Conservation (phyloP, 495 filamentous ascomycete species). For the Lentithecium fluviatile region DNA sequence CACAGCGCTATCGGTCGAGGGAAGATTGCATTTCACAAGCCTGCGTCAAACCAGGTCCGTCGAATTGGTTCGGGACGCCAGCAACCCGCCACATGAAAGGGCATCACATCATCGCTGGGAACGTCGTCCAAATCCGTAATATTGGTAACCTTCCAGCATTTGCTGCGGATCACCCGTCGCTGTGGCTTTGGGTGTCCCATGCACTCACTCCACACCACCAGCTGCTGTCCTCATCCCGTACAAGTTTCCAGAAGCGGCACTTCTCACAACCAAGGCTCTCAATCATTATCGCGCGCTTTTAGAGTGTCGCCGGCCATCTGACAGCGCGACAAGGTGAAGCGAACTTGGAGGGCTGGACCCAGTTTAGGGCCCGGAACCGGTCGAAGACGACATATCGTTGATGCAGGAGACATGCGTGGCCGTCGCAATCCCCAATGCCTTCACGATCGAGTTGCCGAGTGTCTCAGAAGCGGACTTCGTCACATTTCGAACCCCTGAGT, state of each 20-base stretch:
- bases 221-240: conserved; percentile 10
- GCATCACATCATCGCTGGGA: conserved; percentile 8
- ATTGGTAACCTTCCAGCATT: conserved; percentile 29
- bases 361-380: conserved; percentile 15
- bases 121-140: conserved; percentile 26
- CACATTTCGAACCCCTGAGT: conserved; percentile 34
- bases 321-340: conserved; percentile 29
- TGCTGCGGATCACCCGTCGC: conserved; percentile 35
- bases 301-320: conserved; percentile 3
- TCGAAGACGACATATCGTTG: background rate
- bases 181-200: conserved; percentile 35
- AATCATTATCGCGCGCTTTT: no score
- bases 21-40: conserved; percentile 15
- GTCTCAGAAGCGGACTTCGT: conserved; percentile 30
- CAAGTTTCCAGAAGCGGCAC: conserved; percentile 28
- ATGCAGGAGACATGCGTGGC: conserved; percentile 31
- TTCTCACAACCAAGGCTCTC: background rate
- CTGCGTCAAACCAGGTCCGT: conserved; percentile 15
- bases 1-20: conserved; percentile 20
- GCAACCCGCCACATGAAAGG: background rate
- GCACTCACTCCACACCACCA: conserved; percentile 21
- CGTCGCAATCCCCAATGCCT: conserved; percentile 28
- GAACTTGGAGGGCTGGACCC: conserved; percentile 16
- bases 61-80: conserved; percentile 10
- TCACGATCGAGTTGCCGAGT: conserved; percentile 4